A percentile compares a stretch with the other conserved stretches of the same genome.
These are phyloP conservation scores for Adenanthera pavonina DNA, from an alignment of 306 rosid genomes.

Conservation along the genomic window DNA sequence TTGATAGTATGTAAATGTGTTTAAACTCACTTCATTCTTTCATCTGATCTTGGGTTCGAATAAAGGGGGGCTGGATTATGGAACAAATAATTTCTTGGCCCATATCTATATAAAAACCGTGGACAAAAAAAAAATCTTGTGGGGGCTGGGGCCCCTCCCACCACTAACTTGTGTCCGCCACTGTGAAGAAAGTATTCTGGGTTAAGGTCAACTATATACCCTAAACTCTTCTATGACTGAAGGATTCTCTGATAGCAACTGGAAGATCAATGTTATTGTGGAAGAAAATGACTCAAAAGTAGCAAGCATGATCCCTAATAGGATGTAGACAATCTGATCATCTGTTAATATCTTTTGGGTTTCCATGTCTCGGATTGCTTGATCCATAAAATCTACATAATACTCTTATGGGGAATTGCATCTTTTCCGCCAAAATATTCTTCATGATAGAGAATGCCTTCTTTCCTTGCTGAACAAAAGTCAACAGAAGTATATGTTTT, in stretches of 20 bases:
- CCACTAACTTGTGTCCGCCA: no score
- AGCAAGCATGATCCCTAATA: conserved; percentile 10
- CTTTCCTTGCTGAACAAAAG: no score
- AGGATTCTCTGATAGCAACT: conserved; percentile 1
- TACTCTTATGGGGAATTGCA: neutral
- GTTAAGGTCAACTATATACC: neutral
- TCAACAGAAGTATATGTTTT: no score
- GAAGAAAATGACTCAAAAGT: neutral
- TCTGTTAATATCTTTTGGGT: neutral
- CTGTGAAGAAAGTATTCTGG: no score
- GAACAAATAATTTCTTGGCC: no score
- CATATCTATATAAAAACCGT: no score
- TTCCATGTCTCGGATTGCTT: neutral
- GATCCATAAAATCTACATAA: neutral
- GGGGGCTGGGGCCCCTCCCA: no score
- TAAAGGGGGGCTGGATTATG: no score
- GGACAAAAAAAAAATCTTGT: no score
- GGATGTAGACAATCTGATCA: neutral
- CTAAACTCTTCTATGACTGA: conserved; percentile 6
- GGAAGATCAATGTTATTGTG: neutral
- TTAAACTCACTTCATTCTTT: no score
- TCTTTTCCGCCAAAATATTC: neutral
- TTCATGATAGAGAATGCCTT: neutral
- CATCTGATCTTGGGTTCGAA: no score
- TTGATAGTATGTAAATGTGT: no score